Evolutionary conservation across 495 filamentous ascomycete species (phyloP).

Genomic region (Xylaria flabelliformis): DNA sequence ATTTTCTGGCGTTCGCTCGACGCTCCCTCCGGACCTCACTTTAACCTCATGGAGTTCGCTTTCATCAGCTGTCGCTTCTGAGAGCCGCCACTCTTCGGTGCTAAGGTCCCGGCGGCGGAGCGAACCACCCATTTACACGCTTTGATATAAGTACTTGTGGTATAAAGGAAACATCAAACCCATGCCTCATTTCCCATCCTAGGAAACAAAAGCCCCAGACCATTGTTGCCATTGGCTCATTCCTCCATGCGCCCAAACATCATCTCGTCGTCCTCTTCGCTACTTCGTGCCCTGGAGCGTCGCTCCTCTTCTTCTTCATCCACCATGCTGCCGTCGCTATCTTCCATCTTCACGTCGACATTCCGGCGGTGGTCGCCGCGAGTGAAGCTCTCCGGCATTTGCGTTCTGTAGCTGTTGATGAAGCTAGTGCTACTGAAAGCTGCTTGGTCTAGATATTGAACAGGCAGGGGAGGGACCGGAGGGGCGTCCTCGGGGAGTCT

Average conservation of each 20-base stretch:
- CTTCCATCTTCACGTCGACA: conserved; percentile 72
- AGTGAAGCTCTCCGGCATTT: conserved; percentile 57
- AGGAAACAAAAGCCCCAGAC: conserved; percentile 22
- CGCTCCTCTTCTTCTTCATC: conserved; percentile 82
- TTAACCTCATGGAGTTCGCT: conserved; percentile 63
- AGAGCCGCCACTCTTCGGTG: conserved; percentile 62
- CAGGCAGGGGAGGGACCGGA: conserved; percentile 84
- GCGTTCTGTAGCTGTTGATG: conserved; percentile 60
- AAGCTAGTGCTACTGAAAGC: conserved; percentile 54
- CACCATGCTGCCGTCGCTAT: conserved; percentile 67
- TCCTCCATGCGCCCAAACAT: conserved; percentile 97
- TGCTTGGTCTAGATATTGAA: conserved; percentile 65
- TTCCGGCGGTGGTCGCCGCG: conserved; percentile 51
- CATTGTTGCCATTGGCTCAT: conserved; percentile 48
- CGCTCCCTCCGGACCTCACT: conserved; percentile 64
- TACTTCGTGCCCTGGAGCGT: conserved; percentile 65
- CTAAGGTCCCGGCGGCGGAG: conserved; percentile 62
- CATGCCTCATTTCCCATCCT: conserved; percentile 39
- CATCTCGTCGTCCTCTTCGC: conserved; percentile 89
- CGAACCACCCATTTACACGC: conserved; percentile 53
- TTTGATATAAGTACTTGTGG: conserved; percentile 49
- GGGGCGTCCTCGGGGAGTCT: conserved; percentile 78
- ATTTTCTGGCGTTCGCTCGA: conserved; percentile 57
- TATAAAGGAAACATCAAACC: conserved; percentile 52
- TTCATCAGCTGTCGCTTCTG: conserved; percentile 32